phyloP scores from a whole-genome alignment of 78 protist genomes.

The Dictyostelium intermedium region DNA sequence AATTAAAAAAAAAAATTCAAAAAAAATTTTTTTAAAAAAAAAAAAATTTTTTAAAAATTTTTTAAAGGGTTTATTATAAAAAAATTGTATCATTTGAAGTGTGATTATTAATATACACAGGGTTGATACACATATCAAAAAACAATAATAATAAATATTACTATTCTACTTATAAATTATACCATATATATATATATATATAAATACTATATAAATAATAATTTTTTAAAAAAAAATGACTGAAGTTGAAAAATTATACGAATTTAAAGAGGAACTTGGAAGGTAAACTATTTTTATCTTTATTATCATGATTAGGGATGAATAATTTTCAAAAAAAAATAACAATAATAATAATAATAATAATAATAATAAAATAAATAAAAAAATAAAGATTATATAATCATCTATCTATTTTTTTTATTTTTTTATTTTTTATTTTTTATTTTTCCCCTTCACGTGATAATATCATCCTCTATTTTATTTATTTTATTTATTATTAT shows the following conservation, averaged over 20 bases:
- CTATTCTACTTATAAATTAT: not conserved
- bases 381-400: not conserved
- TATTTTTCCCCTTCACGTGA: not conserved
- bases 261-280: conserved; percentile 75
- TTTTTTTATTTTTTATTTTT: not conserved
- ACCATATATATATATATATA: not conserved
- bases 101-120: not conserved
- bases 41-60: too few species aligned
- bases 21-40: too few species aligned
- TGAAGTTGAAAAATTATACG: conserved; percentile 49
- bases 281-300: conserved; percentile 30
- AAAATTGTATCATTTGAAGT: not conserved
- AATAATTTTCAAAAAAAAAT: not conserved
- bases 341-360: not conserved
- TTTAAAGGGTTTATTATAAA: not conserved
- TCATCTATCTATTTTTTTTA: not conserved
- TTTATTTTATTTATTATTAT: not conserved
- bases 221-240: conserved; percentile 17
- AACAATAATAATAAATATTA: too few species aligned
- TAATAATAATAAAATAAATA: not conserved
- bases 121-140: not conserved
- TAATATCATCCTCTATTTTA: not conserved
- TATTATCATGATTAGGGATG: not conserved
- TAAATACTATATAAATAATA: not conserved
- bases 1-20: too few species aligned